Evolutionary conservation across 2,329 filamentous ascomycete species (phyloP).

Genomic region (Tolypocladium pustulatum): DNA sequence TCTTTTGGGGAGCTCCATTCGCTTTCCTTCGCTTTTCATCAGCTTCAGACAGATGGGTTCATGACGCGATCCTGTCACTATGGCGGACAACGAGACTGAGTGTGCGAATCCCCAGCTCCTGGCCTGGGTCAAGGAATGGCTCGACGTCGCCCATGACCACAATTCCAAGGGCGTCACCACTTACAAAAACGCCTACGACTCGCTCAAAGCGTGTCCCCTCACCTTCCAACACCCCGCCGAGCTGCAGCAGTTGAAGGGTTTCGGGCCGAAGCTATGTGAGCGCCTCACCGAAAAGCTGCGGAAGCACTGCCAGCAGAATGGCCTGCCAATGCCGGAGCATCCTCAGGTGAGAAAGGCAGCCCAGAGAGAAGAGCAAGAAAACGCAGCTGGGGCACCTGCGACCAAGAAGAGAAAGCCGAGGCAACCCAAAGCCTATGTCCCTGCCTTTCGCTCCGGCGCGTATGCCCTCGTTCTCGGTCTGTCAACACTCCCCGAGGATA

Average conservation of each 20-base stretch:
- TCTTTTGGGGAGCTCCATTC: too few relatives aligned
- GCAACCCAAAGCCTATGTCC: slow-evolving; percentile 59
- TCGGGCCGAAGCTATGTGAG: slow-evolving; percentile 62
- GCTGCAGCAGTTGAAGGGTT: slow-evolving; percentile 60
- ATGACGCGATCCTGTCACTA: background rate
- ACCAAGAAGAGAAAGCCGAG: slow-evolving; percentile 44
- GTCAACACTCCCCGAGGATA: slow-evolving; percentile 44
- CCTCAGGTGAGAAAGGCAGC: slow-evolving; percentile 33
- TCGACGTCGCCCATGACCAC: slow-evolving; percentile 55
- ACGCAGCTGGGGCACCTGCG: slow-evolving; percentile 20
- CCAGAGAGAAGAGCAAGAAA: slow-evolving; percentile 22
- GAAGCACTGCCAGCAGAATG: slow-evolving; percentile 54
- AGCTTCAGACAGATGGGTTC: background rate
- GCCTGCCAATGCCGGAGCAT: slow-evolving; percentile 54
- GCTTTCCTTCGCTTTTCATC: background rate
- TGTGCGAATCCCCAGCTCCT: slow-evolving; percentile 64
- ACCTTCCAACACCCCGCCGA: slow-evolving; percentile 62
- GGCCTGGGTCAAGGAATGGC: slow-evolving; percentile 68
- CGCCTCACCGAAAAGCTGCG: slow-evolving; percentile 53
- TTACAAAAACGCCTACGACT: slow-evolving; percentile 67
- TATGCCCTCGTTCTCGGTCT: slow-evolving; percentile 65
- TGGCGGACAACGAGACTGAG: slow-evolving; percentile 18
- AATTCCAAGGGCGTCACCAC: slow-evolving; percentile 62
- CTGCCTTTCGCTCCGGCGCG: slow-evolving; percentile 58
- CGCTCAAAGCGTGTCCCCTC: slow-evolving; percentile 65